Evolutionary conservation across 768 basidiomycete genomes (phyloP).

Genomic region (Boletus huronensis): DNA sequence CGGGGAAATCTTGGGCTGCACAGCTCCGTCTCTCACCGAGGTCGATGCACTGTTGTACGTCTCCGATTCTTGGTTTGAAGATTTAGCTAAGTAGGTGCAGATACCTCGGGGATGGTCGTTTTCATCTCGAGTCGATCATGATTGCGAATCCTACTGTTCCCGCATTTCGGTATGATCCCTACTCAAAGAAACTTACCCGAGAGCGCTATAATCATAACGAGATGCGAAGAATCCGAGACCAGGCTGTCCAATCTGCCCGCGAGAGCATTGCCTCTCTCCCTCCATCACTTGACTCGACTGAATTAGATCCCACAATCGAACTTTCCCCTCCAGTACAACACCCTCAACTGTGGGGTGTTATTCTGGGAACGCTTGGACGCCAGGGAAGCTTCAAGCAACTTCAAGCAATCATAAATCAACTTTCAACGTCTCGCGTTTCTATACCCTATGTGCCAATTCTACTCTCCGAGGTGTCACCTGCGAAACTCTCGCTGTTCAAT

Average conservation of each 20-base stretch:
- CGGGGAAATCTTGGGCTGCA: constrained; percentile 96
- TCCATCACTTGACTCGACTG: constrained; percentile 5
- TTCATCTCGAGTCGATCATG: constrained; percentile 99
- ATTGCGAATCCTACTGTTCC: constrained; percentile 96
- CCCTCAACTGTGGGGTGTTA: constrained; percentile 72
- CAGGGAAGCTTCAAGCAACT: constrained; percentile 92
- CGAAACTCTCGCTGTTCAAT: constrained; percentile 82
- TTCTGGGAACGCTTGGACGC: constrained; percentile 90
- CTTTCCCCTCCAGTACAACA: constrained; percentile 12
- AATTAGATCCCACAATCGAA: constrained; percentile 16
- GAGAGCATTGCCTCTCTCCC: constrained; percentile 49
- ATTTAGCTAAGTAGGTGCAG: constrained; percentile 39
- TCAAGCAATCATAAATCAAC: constrained; percentile 75
- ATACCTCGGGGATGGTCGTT: constrained; percentile 96
- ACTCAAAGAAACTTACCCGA: constrained; percentile 93
- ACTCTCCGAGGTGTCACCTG: constrained; percentile 94
- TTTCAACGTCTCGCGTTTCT: constrained; percentile 47
- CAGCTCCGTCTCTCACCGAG: constrained; percentile 74
- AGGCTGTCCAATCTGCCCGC: constrained; percentile 73
- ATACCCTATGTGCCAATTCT: constrained; percentile 88
- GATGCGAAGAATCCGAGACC: constrained; percentile 73
- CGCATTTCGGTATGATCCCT: constrained; percentile 97
- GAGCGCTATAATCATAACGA: constrained; percentile 87
- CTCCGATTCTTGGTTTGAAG: not conserved
- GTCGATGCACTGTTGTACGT: constrained; percentile 91